phyloP scores from a whole-genome alignment of 2,329 filamentous ascomycete species.

The Colletotrichum orbiculare region DNA sequence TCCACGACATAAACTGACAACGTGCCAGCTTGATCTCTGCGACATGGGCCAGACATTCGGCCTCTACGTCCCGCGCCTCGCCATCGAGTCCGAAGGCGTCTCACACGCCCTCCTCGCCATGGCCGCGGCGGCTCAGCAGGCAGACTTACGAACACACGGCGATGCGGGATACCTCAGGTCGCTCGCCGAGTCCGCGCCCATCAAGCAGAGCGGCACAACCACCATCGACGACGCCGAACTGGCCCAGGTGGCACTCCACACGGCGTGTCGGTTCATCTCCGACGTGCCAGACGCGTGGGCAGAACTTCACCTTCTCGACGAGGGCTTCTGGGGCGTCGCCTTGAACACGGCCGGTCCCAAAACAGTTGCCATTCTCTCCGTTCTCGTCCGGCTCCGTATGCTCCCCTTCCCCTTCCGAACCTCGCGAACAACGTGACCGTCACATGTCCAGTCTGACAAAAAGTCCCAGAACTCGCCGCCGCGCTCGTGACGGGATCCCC shows the following conservation, averaged over 20 bases:
- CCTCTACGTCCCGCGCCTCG: slow-evolving; percentile 47
- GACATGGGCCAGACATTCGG: slow-evolving; percentile 55
- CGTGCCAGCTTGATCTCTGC: slow-evolving; percentile 53
- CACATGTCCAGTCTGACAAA: not conserved
- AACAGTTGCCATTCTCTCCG: slow-evolving; percentile 24
- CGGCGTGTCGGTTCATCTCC: slow-evolving; percentile 20
- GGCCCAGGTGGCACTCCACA: slow-evolving; percentile 13
- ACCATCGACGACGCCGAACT: slow-evolving; percentile 20
- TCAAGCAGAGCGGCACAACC: not conserved
- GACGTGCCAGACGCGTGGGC: slow-evolving; percentile 24
- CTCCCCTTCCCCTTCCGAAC: too few relatives aligned
- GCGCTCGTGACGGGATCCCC: slow-evolving; percentile 43
- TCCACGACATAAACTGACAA: not conserved
- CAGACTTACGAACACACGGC: not conserved
- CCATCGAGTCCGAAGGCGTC: slow-evolving; percentile 41
- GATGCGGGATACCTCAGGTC: slow-evolving; percentile 24
- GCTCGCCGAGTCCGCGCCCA: slow-evolving; percentile 2
- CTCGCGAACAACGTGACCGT: not conserved
- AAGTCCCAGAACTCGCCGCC: slow-evolving; percentile 41
- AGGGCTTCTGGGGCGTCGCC: slow-evolving; percentile 10
- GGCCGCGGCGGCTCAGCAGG: slow-evolving; percentile 22
- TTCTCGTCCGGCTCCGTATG: slow-evolving; percentile 44
- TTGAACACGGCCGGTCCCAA: slow-evolving; percentile 27
- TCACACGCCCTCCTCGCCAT: slow-evolving; percentile 43
- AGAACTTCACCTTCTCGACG: slow-evolving; percentile 9